Conservation (phyloP, 345 rosid species). For the Gossypium mustelinum region DNA sequence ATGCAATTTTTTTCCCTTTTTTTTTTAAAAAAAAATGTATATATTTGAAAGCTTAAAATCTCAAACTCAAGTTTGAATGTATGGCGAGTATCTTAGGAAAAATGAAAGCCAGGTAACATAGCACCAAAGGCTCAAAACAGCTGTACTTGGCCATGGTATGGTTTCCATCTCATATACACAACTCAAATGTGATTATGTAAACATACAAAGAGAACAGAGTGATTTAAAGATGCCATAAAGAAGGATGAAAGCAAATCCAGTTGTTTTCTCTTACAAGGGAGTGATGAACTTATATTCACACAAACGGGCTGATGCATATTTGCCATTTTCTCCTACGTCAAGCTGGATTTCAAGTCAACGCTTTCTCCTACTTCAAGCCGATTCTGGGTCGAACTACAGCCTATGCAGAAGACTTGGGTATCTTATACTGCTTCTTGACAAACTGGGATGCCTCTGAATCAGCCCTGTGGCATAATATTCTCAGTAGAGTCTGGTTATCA, state of each 20-base stretch:
- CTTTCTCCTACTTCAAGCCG: background rate
- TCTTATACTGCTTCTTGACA: slow-evolving; percentile 88
- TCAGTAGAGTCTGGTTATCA: slow-evolving; percentile 66
- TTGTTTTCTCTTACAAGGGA: background rate
- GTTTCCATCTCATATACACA: background rate
- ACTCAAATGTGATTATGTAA: background rate
- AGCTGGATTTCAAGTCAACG: background rate
- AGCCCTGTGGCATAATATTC: slow-evolving; percentile 82
- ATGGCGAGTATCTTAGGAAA: background rate
- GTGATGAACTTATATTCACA: background rate
- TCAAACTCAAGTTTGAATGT: background rate
- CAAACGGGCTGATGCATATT: background rate
- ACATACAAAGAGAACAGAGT: background rate
- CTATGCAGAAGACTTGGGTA: slow-evolving; percentile 68
- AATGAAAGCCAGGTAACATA: background rate
- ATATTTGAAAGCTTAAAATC: background rate
- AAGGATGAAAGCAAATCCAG: slow-evolving; percentile 2
- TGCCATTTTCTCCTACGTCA: background rate
- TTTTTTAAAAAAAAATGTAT: background rate
- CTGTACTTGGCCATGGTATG: background rate
- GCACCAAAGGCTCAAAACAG: background rate
- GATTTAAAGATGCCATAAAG: background rate
- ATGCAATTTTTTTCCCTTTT: no score
- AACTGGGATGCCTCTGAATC: slow-evolving; percentile 89
- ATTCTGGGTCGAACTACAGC: background rate